Conservation (phyloP, 2,329 filamentous ascomycete genomes). For the Diaporthe nobilis region DNA sequence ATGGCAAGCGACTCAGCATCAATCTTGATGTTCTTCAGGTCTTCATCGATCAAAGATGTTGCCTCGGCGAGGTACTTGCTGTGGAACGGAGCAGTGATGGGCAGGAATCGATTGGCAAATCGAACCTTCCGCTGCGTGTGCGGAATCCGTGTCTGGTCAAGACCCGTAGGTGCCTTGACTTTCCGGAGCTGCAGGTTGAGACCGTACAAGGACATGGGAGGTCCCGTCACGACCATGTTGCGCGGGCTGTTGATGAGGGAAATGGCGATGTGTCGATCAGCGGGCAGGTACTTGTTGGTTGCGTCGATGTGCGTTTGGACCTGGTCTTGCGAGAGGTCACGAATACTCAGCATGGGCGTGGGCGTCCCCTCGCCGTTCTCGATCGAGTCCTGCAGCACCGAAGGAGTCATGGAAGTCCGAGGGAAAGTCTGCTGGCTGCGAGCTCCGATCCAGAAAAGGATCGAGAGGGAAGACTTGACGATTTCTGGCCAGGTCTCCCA, state of each 20-base stretch:
- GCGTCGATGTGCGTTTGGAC: constrained; percentile 97
- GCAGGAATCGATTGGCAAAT: constrained; percentile 96
- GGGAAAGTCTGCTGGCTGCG: constrained; percentile 98
- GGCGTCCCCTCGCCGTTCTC: constrained; percentile 96
- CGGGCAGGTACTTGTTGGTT: constrained; percentile 95
- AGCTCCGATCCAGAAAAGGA: constrained; percentile 98
- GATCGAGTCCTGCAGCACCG: constrained; percentile 90
- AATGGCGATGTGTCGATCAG: constrained; percentile 93
- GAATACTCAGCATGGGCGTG: constrained; percentile 97
- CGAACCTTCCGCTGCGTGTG: constrained; percentile 96
- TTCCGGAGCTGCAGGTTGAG: constrained; percentile 95
- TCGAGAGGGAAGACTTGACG: constrained; percentile 84
- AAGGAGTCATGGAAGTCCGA: constrained; percentile 91
- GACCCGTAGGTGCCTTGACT: constrained; percentile 96
- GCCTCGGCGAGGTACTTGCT: constrained; percentile 92
- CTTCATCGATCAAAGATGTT: constrained; percentile 85
- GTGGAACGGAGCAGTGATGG: constrained; percentile 98
- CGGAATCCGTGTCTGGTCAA: constrained; percentile 95
- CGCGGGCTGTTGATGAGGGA: constrained; percentile 97
- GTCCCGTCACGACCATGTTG: constrained; percentile 96
- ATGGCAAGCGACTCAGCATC: constrained; percentile 81
- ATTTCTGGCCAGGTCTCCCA: constrained; percentile 94
- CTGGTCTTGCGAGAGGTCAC: constrained; percentile 87
- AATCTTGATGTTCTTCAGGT: constrained; percentile 86
- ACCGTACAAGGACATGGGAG: constrained; percentile 95